Percentiles rank a stretch among this genome's conserved stretches.
Evolutionary conservation across 2,329 filamentous ascomycete species (phyloP).

Genomic region (Cercospora berteroae): DNA sequence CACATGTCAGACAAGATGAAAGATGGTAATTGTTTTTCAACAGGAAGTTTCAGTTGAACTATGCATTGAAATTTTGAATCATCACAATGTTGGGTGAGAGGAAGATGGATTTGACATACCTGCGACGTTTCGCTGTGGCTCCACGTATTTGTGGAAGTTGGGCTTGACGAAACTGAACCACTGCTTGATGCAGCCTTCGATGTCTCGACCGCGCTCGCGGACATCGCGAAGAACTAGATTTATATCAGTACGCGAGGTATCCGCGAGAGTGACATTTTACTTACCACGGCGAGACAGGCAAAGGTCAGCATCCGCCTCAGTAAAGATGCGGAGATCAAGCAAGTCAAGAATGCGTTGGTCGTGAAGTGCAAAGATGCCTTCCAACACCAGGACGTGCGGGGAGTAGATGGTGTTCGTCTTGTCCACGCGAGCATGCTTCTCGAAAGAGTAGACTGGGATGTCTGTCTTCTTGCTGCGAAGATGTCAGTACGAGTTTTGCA

Average conservation of each 20-base stretch:
- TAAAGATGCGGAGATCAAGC: slow-evolving; percentile 95
- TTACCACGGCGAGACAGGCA: slow-evolving; percentile 84
- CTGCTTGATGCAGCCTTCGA: slow-evolving; percentile 95
- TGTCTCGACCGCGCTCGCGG: slow-evolving; percentile 80
- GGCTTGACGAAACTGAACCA: slow-evolving; percentile 97
- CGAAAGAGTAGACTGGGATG: slow-evolving; percentile 92
- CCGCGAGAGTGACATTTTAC: slow-evolving; percentile 59
- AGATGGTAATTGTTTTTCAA: slow-evolving; percentile 40
- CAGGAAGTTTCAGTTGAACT: slow-evolving; percentile 43
- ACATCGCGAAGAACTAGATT: slow-evolving; percentile 77
- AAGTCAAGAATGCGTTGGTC: slow-evolving; percentile 81
- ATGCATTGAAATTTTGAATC: slow-evolving; percentile 40
- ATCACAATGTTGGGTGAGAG: slow-evolving; percentile 32
- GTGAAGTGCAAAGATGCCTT: slow-evolving; percentile 93
- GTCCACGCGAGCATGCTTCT: slow-evolving; percentile 77
- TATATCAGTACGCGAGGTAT: slow-evolving; percentile 31
- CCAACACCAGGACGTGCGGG: slow-evolving; percentile 89
- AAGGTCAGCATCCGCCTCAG: slow-evolving; percentile 91
- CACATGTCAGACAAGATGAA: slow-evolving; percentile 38
- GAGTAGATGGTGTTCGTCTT: slow-evolving; percentile 90
- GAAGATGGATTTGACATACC: slow-evolving; percentile 49
- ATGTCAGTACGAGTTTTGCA: not conserved
- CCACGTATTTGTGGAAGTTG: slow-evolving; percentile 90
- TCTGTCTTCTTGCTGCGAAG: slow-evolving; percentile 72
- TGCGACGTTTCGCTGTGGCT: slow-evolving; percentile 84